Evolutionary conservation across 805 yeast species (phyloP).

Genomic region (Candida fluviatilis): DNA sequence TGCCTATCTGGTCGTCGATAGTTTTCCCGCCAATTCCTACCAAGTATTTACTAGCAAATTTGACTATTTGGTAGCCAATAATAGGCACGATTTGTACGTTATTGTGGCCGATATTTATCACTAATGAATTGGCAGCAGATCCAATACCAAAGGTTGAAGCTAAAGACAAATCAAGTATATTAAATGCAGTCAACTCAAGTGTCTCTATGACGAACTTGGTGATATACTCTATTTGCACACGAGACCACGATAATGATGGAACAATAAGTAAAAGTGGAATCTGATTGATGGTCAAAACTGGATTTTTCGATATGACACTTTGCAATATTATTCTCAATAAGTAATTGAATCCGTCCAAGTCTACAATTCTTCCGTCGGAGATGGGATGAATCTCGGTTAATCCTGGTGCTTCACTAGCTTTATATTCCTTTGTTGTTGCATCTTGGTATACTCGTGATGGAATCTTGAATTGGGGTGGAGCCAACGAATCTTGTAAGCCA

Average conservation of each 20-base stretch:
- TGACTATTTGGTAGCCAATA: conserved; percentile 63
- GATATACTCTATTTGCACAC: conserved; percentile 59
- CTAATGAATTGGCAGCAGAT: conserved; percentile 57
- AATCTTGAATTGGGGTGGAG: conserved; percentile 70
- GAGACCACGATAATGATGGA: conserved; percentile 63
- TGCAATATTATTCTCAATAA: conserved; percentile 45
- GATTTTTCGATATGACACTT: conserved; percentile 34
- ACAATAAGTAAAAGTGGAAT: conserved; percentile 69
- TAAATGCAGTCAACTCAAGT: conserved; percentile 67
- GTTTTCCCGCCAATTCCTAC: conserved; percentile 57
- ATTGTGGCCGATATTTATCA: conserved; percentile 76
- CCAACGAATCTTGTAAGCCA: conserved; percentile 71
- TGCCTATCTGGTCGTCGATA: conserved; percentile 52
- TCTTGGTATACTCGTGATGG: conserved; percentile 73
- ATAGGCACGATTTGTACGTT: conserved; percentile 78
- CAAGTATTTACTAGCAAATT: conserved; percentile 48
- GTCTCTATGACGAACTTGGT: conserved; percentile 74
- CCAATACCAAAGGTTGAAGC: conserved; percentile 75
- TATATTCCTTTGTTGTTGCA: conserved; percentile 31
- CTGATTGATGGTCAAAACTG: conserved; percentile 51
- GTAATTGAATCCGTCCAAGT: conserved; percentile 68
- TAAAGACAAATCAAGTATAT: conserved; percentile 62
- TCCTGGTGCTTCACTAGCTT: conserved; percentile 21
- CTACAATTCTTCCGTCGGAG: conserved; percentile 54
- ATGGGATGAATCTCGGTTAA: conserved; percentile 58